Percentiles rank a stretch among this genome's conserved stretches.
Conservation (phyloP, 1,284 basidiomycete species). For the Chiua sp. region DNA sequence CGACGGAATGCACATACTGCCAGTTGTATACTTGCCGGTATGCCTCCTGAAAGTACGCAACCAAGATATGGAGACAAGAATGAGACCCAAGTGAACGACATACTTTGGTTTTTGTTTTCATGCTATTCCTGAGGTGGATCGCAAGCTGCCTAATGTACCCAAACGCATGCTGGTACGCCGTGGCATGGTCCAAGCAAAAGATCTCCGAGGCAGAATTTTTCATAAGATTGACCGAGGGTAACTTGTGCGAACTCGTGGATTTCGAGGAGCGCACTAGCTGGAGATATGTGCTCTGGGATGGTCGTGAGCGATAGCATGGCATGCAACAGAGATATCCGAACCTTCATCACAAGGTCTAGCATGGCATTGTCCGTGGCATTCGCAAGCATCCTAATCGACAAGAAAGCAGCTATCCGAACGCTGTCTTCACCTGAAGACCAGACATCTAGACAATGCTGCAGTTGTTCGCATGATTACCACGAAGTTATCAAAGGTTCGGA, state of each 20-base stretch:
- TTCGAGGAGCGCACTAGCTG: slow-evolving; percentile 84
- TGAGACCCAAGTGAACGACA: slow-evolving; percentile 21
- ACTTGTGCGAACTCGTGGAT: slow-evolving; percentile 83
- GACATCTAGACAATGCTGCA: slow-evolving; percentile 77
- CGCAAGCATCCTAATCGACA: slow-evolving; percentile 85
- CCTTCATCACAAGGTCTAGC: slow-evolving; percentile 88
- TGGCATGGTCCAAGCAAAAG: slow-evolving; percentile 78
- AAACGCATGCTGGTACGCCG: slow-evolving; percentile 95
- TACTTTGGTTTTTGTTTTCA: slow-evolving; percentile 88
- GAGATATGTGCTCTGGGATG: slow-evolving; percentile 78
- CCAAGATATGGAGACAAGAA: slow-evolving; percentile 21
- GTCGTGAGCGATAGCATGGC: slow-evolving; percentile 5
- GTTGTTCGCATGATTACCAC: background rate
- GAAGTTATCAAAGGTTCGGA: background rate
- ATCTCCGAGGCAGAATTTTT: slow-evolving; percentile 97
- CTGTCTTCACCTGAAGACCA: slow-evolving; percentile 87
- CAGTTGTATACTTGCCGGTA: slow-evolving; percentile 97
- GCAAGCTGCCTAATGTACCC: slow-evolving; percentile 97
- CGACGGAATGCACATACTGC: slow-evolving; percentile 96
- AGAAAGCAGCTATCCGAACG: slow-evolving; percentile 87
- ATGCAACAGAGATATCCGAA: slow-evolving; percentile 37
- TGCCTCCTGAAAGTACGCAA: slow-evolving; percentile 63
- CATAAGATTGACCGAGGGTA: slow-evolving; percentile 97
- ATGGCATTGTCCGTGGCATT: slow-evolving; percentile 83
- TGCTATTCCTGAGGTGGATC: slow-evolving; percentile 90